Evolutionary conservation across 192 early-diverging fungal species (phyloP).

Genomic region (Entomortierella lignicola): DNA sequence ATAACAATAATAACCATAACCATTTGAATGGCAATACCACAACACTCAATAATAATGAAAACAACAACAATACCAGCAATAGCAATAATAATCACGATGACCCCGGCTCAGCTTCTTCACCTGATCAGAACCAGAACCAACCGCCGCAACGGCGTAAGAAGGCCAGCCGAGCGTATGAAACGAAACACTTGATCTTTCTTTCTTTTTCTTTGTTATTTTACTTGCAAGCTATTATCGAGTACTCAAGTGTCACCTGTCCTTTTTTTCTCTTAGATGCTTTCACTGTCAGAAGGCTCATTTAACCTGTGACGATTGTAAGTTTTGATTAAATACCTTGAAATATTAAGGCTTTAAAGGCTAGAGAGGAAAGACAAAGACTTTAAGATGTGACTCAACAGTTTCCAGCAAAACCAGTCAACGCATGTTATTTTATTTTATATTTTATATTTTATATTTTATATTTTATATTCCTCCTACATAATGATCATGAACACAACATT

Average conservation of each 20-base stretch:
- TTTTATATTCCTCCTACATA: too few species aligned
- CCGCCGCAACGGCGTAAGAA: conserved; percentile 62
- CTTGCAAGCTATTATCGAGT: background rate
- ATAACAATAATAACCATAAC: conserved; percentile 5
- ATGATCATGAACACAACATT: too few species aligned
- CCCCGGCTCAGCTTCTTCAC: conserved; percentile 30
- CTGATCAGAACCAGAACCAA: conserved; percentile 40
- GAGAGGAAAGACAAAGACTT: background rate
- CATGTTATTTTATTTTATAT: too few species aligned
- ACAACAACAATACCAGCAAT: background rate
- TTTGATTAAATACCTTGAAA: background rate
- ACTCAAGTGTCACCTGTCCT: background rate
- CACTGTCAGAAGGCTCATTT: conserved; percentile 83
- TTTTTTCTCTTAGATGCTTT: conserved; percentile 58
- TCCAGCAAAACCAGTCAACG: too few species aligned
- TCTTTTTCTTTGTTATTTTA: background rate
- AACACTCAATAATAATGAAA: background rate
- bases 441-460: too few species aligned
- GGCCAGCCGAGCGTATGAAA: conserved; percentile 62
- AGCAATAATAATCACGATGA: conserved; percentile 23
- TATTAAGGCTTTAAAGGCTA: background rate
- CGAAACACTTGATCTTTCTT: too few species aligned
- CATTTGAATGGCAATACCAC: conserved; percentile 8
- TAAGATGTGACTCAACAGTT: conserved; percentile 33
- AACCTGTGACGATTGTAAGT: conserved; percentile 79